Evolutionary conservation across 2,329 filamentous ascomycete species (phyloP), one percentile per base, ranked within the genome.

Genomic region (Nemania sp.): DNA sequence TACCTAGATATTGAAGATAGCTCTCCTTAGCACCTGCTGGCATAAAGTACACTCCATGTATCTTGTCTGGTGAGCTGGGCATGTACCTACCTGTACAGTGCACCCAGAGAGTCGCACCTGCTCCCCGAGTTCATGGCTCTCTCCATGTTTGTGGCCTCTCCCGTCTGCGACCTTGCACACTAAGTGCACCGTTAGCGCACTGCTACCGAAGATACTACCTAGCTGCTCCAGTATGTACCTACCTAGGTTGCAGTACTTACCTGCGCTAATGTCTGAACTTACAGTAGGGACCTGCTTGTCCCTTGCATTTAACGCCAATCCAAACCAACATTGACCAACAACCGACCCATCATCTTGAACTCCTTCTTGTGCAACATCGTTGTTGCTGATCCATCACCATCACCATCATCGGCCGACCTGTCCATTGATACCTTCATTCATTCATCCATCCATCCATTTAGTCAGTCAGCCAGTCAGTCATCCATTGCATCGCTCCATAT

Each of bases 251-350:
- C n/a, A n/a, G n/a, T n/a, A n/a, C n/a, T n/a, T n/a, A n/a, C n/a
- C n/a, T n/a, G n/a, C n/a, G n/a, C n/a, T 29, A 29, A 29, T 7
- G 25, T 7, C 25, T 29, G 7, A 29, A 29, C 25, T 29, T 29
- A 29, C 25, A 29, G 25, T 51, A 34, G 12, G 21, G 12, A 45
- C 47, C 40, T 62, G 20, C 43, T 25, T 20, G 51, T 59, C 43
- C 62, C 62, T 61, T 64, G 62, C 62, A 64, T 64, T 59, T 59
- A 59, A 48, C 62, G 54, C 47, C 58, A 51, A 50, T 45, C 54
- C 45, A 52, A 58, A 59, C 54, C 59, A n/a, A n/a, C n/a, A n/a
- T n/a, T n/a, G n/a, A 56, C 54, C 59, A 43, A 39, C 40, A 45
- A 49, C 54, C 43, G 43, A 64, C 54, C 43, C 37, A 64, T 54